phyloP scores from a whole-genome alignment of 345 rosid genomes.

The Eutrema japonicum region DNA sequence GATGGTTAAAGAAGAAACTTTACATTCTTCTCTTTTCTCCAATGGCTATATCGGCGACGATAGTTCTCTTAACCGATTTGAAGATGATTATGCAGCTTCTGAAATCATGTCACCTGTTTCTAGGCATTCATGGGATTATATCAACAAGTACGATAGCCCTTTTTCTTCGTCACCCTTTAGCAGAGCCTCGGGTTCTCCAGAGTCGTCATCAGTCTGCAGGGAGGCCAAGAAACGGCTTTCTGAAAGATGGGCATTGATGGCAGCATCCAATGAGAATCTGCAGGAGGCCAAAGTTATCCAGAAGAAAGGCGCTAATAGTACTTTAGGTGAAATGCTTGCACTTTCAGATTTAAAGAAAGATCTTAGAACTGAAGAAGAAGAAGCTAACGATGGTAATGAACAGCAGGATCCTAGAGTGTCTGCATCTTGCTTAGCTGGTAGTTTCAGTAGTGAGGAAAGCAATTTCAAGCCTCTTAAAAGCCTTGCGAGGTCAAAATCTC shows the following conservation, averaged over 20 bases:
- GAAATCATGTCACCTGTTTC: slow-evolving; percentile 81
- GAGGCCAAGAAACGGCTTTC: slow-evolving; percentile 68
- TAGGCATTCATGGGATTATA: slow-evolving; percentile 87
- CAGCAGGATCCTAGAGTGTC: slow-evolving; percentile 51
- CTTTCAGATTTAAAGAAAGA: slow-evolving; percentile 63
- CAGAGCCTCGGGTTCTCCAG: slow-evolving; percentile 78
- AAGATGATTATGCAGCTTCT: slow-evolving; percentile 65
- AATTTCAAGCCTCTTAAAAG: slow-evolving; percentile 49
- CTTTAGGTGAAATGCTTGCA: slow-evolving; percentile 98
- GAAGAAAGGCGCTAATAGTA: slow-evolving; percentile 60
- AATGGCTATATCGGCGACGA: slow-evolving; percentile 79
- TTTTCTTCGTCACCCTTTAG: slow-evolving; percentile 74
- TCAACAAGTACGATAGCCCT: slow-evolving; percentile 70
- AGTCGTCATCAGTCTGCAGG: slow-evolving; percentile 78
- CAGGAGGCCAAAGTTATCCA: slow-evolving; percentile 54
- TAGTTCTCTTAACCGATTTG: slow-evolving; percentile 76
- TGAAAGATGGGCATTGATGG: slow-evolving; percentile 97
- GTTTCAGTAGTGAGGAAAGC: slow-evolving; percentile 52
- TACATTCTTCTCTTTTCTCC: slow-evolving; percentile 73
- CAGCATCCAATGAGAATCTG: slow-evolving; percentile 53
- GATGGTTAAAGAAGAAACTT: slow-evolving; percentile 61
- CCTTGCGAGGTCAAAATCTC: slow-evolving; percentile 76
- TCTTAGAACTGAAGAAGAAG: slow-evolving; percentile 48
- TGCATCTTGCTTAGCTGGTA: slow-evolving; percentile 52
- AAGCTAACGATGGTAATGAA: slow-evolving; percentile 48